Evolutionary conservation across 2,329 filamentous ascomycete species (phyloP).

Genomic region (Septoria linicola): DNA sequence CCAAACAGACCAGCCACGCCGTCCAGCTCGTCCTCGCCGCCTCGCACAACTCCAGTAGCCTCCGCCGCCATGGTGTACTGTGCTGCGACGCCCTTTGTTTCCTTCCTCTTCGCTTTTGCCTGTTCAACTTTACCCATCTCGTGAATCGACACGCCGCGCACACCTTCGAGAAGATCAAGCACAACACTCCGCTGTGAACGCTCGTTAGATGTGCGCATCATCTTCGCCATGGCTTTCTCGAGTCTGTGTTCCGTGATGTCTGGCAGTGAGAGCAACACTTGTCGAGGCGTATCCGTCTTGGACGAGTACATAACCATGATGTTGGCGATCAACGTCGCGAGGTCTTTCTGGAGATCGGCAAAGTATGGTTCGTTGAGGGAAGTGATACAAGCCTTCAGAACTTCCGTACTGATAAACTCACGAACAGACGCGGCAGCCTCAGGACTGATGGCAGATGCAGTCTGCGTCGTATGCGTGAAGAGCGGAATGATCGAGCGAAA

Average conservation of each 20-base stretch:
- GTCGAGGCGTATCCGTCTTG: constrained; percentile 66
- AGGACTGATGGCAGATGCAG: constrained; percentile 14
- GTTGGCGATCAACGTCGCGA: constrained; percentile 81
- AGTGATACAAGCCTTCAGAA: constrained; percentile 84
- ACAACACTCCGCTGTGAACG: constrained; percentile 78
- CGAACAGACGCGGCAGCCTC: constrained; percentile 64
- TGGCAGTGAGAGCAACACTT: constrained; percentile 76
- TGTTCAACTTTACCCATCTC: constrained; percentile 80
- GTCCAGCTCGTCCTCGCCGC: constrained; percentile 43
- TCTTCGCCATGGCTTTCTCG: constrained; percentile 49
- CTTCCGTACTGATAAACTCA: constrained; percentile 85
- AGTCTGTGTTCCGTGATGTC: constrained; percentile 70
- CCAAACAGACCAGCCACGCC: constrained; percentile 50
- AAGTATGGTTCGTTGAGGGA: constrained; percentile 95
- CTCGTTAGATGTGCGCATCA: constrained; percentile 45
- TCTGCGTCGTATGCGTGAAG: constrained; percentile 54
- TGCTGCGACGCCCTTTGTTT: constrained; percentile 31
- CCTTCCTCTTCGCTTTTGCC: constrained; percentile 28
- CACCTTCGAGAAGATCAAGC: constrained; percentile 77
- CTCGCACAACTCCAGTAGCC: constrained; percentile 40
- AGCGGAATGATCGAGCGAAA: constrained; percentile 81
- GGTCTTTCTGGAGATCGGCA: constrained; percentile 89
- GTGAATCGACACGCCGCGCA: constrained; percentile 87
- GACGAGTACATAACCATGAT: constrained; percentile 76
- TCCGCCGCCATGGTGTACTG: constrained; percentile 45